Base-by-base conservation (phyloP, 768 basidiomycete species). In the Trametes elegans region DNA sequence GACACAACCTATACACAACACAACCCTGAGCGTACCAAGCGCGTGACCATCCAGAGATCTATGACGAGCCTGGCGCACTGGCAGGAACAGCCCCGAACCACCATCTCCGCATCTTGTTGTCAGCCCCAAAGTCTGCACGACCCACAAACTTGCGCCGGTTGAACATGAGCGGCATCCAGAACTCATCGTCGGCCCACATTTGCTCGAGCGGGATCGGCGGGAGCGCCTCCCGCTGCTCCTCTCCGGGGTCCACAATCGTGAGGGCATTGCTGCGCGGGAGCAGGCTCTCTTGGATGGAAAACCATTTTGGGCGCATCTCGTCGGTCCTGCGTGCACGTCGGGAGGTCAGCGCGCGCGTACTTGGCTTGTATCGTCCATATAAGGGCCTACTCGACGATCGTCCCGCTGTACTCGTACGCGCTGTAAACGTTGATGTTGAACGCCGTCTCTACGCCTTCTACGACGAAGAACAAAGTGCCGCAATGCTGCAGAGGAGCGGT, bases 251-350 rank as follows among this genome's bases (percentile, higher is more conserved):
- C 23, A 44, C n/a, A 26, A 28, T 29, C 9, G 46, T 38, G 31
- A 36, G 43, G 19, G 19, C 45, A 23, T 26, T n/a, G 5, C n/a
- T 34, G 13, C 39, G 53, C 53, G 46, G 48, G 44, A 23, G 43
- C 58, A 59, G 62, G 53, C 21, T 53, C 29, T 53, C 39, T 23
- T 54, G 61, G 8, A 77, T 61, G 14, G 77, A 70, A 65, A 90
- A 93, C 92, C 92, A 95, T 63, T 83, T 66, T 0, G 93, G 93
- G 18, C 76, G 77, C 92, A 95, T 95, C 66, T 95, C 93, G 28
- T 94, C 91, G 0, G 88, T 83, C 62, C 92, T 94, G 57, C n/a
- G 28, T n/a, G n/a, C n/a, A n/a, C n/a, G n/a, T n/a, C n/a, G 10
- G 24, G 7, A 16, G 0, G 16, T 43, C n/a, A 27, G 40, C n/a